Percentiles rank a stretch among this genome's conserved stretches.
phyloP scores from a whole-genome alignment of 139 green algal genomes.

The Asterochloris erici region DNA sequence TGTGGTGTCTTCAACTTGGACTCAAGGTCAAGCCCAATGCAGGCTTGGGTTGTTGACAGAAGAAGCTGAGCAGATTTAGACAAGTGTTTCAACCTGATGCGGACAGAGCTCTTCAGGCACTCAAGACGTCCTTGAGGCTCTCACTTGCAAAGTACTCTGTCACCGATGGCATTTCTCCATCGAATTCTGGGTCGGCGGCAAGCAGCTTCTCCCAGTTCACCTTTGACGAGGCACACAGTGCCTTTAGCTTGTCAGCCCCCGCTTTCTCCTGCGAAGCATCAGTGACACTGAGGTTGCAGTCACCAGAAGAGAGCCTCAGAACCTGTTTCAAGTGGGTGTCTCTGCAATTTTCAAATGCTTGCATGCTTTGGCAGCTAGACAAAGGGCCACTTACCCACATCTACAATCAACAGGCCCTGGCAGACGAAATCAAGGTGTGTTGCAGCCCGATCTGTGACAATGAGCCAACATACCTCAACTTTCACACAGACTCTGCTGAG shows the following conservation, averaged over 20 bases:
- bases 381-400: neutral
- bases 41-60: too few species aligned
- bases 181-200: conserved; percentile 1
- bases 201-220: neutral
- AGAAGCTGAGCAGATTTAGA: too few species aligned
- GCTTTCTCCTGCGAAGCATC: conserved; percentile 1
- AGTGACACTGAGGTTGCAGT: neutral
- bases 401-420: neutral
- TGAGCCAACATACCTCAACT: too few species aligned
- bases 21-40: too few species aligned
- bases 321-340: too few species aligned
- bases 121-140: neutral
- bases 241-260: neutral
- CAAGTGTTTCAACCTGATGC: too few species aligned
- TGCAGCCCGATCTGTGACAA: neutral
- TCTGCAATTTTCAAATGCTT: neutral
- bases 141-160: neutral
- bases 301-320: too few species aligned
- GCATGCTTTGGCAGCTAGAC: neutral
- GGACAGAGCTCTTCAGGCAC: too few species aligned
- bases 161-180: neutral
- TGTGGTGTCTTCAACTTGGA: too few species aligned
- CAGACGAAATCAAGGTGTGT: neutral
- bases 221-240: neutral
- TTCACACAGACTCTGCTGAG: too few species aligned